phyloP scores from a whole-genome alignment of 805 yeast species.

The Candida loeiensis region DNA sequence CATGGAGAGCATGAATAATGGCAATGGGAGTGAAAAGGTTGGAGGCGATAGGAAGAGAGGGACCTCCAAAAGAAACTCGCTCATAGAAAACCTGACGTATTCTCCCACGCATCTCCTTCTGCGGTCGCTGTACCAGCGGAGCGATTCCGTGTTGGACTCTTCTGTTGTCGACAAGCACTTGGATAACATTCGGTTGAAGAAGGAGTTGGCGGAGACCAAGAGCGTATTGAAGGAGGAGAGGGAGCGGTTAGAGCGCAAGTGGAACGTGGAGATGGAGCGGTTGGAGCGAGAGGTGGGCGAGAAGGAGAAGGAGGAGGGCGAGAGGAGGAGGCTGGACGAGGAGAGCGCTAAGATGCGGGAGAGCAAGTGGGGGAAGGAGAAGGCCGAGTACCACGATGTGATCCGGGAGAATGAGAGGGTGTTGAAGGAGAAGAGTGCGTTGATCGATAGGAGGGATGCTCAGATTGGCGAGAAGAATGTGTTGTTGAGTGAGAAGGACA shows the following conservation, averaged over 20 bases:
- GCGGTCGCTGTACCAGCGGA: constrained; percentile 1
- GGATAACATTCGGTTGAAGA: constrained; percentile 35
- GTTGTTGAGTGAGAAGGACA: constrained; percentile 12
- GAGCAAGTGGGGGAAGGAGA: background rate
- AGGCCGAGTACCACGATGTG: background rate
- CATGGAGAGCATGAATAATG: constrained; percentile 6
- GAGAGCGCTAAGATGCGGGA: background rate
- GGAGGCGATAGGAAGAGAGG: background rate
- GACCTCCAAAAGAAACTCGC: background rate
- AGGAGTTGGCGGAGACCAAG: constrained; percentile 9
- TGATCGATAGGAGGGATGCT: background rate
- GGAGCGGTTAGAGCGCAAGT: constrained; percentile 3
- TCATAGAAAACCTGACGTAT: background rate
- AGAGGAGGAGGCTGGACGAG: background rate
- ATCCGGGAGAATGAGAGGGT: background rate
- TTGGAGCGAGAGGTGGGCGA: background rate
- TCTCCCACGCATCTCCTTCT: constrained; percentile 27
- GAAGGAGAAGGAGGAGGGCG: background rate
- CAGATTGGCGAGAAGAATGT: constrained; percentile 5
- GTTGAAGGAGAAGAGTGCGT: background rate
- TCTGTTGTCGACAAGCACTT: constrained; percentile 41
- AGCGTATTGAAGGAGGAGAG: constrained; percentile 3
- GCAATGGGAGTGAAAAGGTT: background rate
- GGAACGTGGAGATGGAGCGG: constrained; percentile 1
- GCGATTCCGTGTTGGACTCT: constrained; percentile 28